Base-by-base conservation (phyloP, 2,329 filamentous ascomycete genomes). In the Claviceps cyperi region DNA sequence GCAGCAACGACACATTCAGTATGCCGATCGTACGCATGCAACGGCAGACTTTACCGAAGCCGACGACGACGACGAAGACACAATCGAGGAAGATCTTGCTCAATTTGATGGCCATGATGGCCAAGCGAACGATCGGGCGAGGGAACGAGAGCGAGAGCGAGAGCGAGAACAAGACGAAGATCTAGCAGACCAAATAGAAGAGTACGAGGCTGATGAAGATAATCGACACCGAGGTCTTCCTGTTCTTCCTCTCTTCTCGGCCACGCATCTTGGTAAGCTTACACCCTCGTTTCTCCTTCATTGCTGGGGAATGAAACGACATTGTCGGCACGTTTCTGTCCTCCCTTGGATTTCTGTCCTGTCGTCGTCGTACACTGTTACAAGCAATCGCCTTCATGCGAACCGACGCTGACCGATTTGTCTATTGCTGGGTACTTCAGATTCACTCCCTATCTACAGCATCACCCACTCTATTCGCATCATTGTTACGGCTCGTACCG, bases 401-500 rank as follows among this genome's bases (percentile, higher is more conserved):
- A 22, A 22, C 8, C 24, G 28, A 28, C 39, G 35, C 48, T 49
- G 32, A 46, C 47, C 36, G 7, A 19, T 39, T 36, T 36, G n/a
- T 32, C 60, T 17, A 11, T 40, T 21, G 7, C 13, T 21, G 8
- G 4, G 17, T 24, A 11, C 38, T 43, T 17, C 19, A 91, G 90
- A 95, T 69, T 77, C 84, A 9, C 75, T 96, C 6, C 90, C 91
- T 19, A 81, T 95, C 51, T 96, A 96, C 71, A 85, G 82, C 65
- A 81, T 94, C 57, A 94, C 90, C 28, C 91, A 96, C 66, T 81
- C 86, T 35, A 90, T 96, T 55, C 85, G 91, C 56, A 81, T 89
- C 49, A 76, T 96, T 51, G 82, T 97, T 53, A 78, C 86, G 56
- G 76, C 86, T 52, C 81, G 86, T 62, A 94, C 88, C 66, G 91